Evolutionary conservation across 192 early-diverging fungal genomes (phyloP).

Genomic region (Globomyces pollinis-pini): DNA sequence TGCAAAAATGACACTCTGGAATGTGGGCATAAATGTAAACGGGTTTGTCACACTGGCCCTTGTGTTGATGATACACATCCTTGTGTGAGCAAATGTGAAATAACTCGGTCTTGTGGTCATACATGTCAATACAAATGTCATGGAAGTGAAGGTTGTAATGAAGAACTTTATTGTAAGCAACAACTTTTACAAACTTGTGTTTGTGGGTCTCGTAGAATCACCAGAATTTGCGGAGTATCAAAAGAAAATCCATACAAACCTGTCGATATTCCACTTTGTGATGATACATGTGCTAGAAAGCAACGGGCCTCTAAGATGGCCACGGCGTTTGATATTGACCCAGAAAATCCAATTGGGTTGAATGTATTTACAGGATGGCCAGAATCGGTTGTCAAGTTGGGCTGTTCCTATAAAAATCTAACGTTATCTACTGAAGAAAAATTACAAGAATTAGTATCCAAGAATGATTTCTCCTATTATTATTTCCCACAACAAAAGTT

Average conservation of each 20-base stretch:
- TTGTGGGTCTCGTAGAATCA: conserved; percentile 62
- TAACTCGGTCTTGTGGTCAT: conserved; percentile 80
- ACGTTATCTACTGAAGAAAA: conserved; percentile 60
- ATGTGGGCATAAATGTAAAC: conserved; percentile 70
- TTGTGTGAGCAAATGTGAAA: conserved; percentile 69
- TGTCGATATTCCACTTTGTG: conserved; percentile 57
- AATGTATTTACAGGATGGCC: conserved; percentile 36
- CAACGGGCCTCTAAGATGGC: conserved; percentile 77
- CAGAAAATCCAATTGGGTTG: conserved; percentile 4
- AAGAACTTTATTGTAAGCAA: conserved; percentile 61
- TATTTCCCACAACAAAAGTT: conserved; percentile 64
- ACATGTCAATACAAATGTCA: conserved; percentile 70
- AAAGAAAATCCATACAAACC: conserved; percentile 32
- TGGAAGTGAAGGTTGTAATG: conserved; percentile 64
- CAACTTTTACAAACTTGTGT: conserved; percentile 56
- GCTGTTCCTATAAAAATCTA: conserved; percentile 52
- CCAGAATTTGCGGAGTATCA: conserved; percentile 61
- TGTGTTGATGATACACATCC: conserved; percentile 55
- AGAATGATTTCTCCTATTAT: conserved; percentile 34
- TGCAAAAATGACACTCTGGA: conserved; percentile 51
- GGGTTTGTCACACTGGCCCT: conserved; percentile 71
- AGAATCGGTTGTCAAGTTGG: conserved; percentile 62
- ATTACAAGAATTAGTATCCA: conserved; percentile 60
- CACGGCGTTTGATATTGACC: conserved; percentile 56
- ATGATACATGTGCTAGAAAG: conserved; percentile 69